These are phyloP conservation scores for Candida yuanshanica DNA, from an alignment of 805 yeast species.

Conservation along the genomic window DNA sequence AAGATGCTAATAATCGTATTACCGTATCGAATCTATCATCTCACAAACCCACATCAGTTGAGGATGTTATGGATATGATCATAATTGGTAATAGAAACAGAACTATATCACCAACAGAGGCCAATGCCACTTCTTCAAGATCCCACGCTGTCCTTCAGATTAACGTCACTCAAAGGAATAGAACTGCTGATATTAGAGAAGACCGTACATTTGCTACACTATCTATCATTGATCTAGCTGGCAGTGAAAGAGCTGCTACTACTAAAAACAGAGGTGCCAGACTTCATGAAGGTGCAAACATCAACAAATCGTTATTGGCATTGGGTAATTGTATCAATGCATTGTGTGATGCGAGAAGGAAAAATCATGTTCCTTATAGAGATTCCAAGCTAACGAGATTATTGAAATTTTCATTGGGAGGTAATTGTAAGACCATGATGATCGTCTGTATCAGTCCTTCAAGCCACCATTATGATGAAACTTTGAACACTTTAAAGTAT, in stretches of 20 bases:
- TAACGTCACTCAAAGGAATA: conserved; percentile 53
- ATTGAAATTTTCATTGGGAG: conserved; percentile 85
- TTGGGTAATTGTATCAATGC: conserved; percentile 94
- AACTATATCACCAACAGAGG: conserved; percentile 83
- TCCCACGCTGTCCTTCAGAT: conserved; percentile 93
- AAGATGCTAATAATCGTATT: conserved; percentile 60
- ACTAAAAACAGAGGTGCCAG: conserved; percentile 81
- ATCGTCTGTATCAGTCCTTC: conserved; percentile 91
- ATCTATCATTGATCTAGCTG: conserved; percentile 88
- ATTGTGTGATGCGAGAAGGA: conserved; percentile 63
- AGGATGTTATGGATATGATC: conserved; percentile 76
- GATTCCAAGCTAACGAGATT: conserved; percentile 87
- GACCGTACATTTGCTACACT: conserved; percentile 73
- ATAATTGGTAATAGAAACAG: conserved; percentile 67
- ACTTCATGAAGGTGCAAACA: conserved; percentile 87
- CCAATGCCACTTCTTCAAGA: conserved; percentile 84
- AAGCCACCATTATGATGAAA: conserved; percentile 84
- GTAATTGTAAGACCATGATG: conserved; percentile 94
- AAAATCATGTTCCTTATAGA: conserved; percentile 80
- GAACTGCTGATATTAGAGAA: conserved; percentile 58
- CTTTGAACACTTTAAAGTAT: conserved; percentile 83
- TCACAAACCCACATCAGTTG: conserved; percentile 55
- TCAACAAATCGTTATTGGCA: conserved; percentile 82
- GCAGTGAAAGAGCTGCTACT: conserved; percentile 90
- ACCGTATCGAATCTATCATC: conserved; percentile 65